These are phyloP conservation scores for Candida tammaniensis DNA, from an alignment of 805 yeast genomes.

Conservation along the genomic window DNA sequence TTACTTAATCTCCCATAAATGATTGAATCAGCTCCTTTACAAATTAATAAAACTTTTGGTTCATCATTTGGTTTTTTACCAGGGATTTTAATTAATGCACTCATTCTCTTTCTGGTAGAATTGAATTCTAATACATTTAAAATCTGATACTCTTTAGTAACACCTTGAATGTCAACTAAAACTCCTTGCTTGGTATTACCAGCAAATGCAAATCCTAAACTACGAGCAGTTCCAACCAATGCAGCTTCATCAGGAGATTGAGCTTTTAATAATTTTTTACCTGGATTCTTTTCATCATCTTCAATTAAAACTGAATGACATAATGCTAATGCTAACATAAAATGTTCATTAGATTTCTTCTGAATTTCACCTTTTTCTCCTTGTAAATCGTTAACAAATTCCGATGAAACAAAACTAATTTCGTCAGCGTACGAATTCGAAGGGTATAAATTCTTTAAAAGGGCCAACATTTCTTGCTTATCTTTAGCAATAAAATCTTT, in stretches of 20 bases:
- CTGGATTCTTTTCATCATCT: constrained; percentile 57
- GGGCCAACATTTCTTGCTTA: constrained; percentile 53
- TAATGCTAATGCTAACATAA: constrained; percentile 71
- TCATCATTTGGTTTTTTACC: constrained; percentile 41
- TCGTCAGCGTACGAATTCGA: constrained; percentile 50
- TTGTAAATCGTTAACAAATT: constrained; percentile 59
- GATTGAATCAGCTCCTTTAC: constrained; percentile 85
- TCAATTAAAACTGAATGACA: constrained; percentile 80
- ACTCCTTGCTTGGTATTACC: constrained; percentile 69
- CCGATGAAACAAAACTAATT: constrained; percentile 66
- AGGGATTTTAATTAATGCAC: constrained; percentile 73
- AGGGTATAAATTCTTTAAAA: constrained; percentile 15
- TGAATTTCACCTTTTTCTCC: constrained; percentile 53
- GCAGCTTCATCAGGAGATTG: constrained; percentile 91
- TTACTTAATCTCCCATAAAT: constrained; percentile 62
- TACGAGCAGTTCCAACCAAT: constrained; percentile 76
- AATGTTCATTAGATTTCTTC: constrained; percentile 61
- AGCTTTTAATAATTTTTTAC: constrained; percentile 58
- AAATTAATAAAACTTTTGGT: constrained; percentile 59
- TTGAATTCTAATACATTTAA: constrained; percentile 74
- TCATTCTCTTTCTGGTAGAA: constrained; percentile 85
- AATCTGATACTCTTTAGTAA: constrained; percentile 65
- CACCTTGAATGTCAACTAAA: constrained; percentile 67
- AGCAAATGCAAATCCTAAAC: constrained; percentile 66
- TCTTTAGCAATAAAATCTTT: constrained; percentile 55